Percentiles rank a stretch among this genome's conserved stretches.
Evolutionary conservation across 768 basidiomycete species (phyloP).

Genomic region (Hericium alpestre): DNA sequence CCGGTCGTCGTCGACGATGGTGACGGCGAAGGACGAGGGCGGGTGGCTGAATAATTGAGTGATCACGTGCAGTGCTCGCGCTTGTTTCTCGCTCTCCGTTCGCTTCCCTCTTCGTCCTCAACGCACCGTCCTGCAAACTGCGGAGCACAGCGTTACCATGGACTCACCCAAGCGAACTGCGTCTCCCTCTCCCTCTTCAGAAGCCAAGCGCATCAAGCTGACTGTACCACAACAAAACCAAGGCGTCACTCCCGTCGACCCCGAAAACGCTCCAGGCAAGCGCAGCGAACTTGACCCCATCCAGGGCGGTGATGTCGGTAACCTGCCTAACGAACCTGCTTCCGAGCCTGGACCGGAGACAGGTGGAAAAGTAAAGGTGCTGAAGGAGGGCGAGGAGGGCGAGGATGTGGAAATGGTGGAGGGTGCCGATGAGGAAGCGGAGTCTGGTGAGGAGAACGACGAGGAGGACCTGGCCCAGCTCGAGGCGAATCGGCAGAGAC

Average conservation of each 20-base stretch:
- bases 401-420: slow-evolving; percentile 79
- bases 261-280: slow-evolving; percentile 72
- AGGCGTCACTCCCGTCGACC: slow-evolving; percentile 68
- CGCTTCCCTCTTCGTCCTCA: no score
- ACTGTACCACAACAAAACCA: slow-evolving; percentile 33
- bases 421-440: slow-evolving; percentile 62
- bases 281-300: slow-evolving; percentile 83
- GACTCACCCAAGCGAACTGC: slow-evolving; percentile 27
- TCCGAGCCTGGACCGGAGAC: slow-evolving; percentile 21
- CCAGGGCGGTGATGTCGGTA: slow-evolving; percentile 66
- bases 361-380: slow-evolving; percentile 23
- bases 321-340: slow-evolving; percentile 39
- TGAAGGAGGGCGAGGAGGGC: slow-evolving; percentile 44
- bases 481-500: slow-evolving; percentile 66
- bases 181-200: slow-evolving; percentile 24
- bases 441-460: slow-evolving; percentile 73
- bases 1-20: no score
- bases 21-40: no score
- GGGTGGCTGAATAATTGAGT: no score
- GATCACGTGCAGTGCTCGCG: no score
- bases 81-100: no score
- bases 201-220: slow-evolving; percentile 25
- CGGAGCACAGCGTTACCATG: slow-evolving; percentile 3
- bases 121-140: neutral
- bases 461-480: slow-evolving; percentile 79